These are phyloP conservation scores for Paradendryphiella salina DNA, from an alignment of 2,329 filamentous ascomycete genomes.

Conservation along the genomic window DNA sequence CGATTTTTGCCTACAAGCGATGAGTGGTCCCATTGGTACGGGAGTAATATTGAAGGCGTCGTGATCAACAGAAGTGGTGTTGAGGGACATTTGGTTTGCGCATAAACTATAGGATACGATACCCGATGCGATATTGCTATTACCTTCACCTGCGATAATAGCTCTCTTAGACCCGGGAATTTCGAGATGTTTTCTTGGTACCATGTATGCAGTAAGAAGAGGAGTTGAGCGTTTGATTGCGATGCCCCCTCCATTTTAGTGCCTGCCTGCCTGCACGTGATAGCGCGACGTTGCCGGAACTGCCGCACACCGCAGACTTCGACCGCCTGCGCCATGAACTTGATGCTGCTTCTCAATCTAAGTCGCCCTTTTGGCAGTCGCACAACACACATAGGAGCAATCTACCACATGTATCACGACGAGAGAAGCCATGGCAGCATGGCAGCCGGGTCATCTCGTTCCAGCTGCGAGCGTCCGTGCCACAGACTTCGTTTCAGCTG, in stretches of 20 bases:
- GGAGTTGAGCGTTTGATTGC: not conserved
- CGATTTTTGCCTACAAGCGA: conserved; percentile 43
- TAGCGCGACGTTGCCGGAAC: not conserved
- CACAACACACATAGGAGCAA: not conserved
- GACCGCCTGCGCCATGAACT: not conserved
- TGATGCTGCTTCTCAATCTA: not conserved
- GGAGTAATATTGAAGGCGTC: not conserved
- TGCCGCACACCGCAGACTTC: not conserved
- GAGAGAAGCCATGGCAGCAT: not conserved
- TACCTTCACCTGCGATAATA: conserved; percentile 3
- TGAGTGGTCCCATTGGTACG: not conserved
- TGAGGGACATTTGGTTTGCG: not conserved
- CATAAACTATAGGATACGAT: conserved; percentile 7
- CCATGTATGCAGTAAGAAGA: not conserved
- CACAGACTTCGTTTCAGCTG: conserved; percentile 35
- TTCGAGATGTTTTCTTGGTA: not conserved
- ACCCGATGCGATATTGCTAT: conserved; percentile 15
- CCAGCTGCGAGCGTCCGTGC: conserved; percentile 29
- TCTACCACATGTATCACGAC: not conserved
- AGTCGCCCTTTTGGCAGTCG: not conserved
- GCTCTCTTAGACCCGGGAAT: not conserved
- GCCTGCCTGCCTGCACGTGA: conserved; percentile 2
- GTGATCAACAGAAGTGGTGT: not conserved
- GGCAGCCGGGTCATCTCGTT: conserved; percentile 1
- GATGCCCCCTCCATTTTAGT: not conserved